Base-by-base conservation (phyloP, 2,329 filamentous ascomycete genomes). In the Clonostachys rhizophaga region DNA sequence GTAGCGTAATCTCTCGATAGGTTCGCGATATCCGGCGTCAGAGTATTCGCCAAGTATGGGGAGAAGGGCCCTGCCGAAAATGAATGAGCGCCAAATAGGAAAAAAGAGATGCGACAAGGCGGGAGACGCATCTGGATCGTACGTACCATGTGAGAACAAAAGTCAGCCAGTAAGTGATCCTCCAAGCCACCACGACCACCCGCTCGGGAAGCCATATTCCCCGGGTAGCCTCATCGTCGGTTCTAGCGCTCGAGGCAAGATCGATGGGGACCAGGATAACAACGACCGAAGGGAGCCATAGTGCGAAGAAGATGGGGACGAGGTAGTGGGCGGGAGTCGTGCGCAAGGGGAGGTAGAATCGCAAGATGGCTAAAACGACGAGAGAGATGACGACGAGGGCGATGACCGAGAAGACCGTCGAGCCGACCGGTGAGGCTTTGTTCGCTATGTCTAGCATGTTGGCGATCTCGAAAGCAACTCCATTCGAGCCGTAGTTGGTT, bases 101-200 rank as follows among this genome's bases (percentile, higher is more conserved):
- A 34, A 36, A 17, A 14, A 43, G 41, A 34, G 54, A 37, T 43
- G 34, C 24, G 24, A 20, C 35, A 33, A 18, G 40, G 17, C 41
- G 18, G 35, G 12, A 30, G 24, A n/a, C 13, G 42, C 3, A 37
- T 41, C 16, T 34, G 43, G 24, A 39, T 8, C 35, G 43, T 40
- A 56, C 76, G 44, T 72, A 92, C 94, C 94, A 99, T 47, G 92
- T 97, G 60, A 99, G 71, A 44, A 85, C 83, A 69, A 99, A 99
- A 1, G 92, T 97, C 47, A 99, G 75, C 94, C 94, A 99, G 70
- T 99, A 99, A 17, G 87, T 86, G 54, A 99, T 92, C 61, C 92
- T 82, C 94, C 94, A 99, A 49, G 87, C 86, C 20, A 96, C 89
- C 59, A 95, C 74, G 43, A 96, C 75, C 30, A 91, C 79, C 44